These are phyloP conservation scores for Golubevia pallescens DNA, from an alignment of 1,284 basidiomycete genomes.

Conservation along the genomic window DNA sequence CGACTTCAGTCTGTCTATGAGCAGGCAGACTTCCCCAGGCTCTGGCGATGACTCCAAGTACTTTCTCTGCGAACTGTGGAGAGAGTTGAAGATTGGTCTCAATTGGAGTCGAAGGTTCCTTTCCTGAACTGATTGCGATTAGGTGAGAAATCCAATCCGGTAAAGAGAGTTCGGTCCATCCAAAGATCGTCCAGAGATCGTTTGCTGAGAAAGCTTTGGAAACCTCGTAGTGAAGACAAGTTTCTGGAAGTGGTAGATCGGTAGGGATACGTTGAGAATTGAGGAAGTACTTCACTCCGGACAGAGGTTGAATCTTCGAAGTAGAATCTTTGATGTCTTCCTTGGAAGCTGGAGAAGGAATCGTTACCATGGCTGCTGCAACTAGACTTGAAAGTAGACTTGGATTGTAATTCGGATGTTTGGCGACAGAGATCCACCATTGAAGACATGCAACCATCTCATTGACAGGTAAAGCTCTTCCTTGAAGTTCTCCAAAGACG, in stretches of 20 bases:
- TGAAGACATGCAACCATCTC: constrained; percentile 83
- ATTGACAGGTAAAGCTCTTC: constrained; percentile 74
- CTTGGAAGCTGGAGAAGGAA: constrained; percentile 13
- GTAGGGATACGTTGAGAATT: constrained; percentile 77
- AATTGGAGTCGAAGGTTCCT: constrained; percentile 64
- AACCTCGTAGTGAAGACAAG: constrained; percentile 78
- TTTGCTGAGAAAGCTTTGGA: constrained; percentile 68
- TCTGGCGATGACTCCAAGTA: constrained; percentile 75
- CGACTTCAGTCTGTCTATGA: constrained; percentile 71
- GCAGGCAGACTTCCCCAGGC: constrained; percentile 77
- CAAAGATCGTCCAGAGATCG: constrained; percentile 65
- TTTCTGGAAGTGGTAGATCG: constrained; percentile 80
- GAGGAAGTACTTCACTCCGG: constrained; percentile 75
- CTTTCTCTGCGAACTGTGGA: constrained; percentile 80
- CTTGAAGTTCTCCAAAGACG: constrained; percentile 79
- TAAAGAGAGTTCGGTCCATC: constrained; percentile 81
- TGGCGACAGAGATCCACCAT: constrained; percentile 82
- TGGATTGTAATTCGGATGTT: constrained; percentile 55
- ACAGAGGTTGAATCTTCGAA: constrained; percentile 66
- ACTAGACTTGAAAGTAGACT: constrained; percentile 64
- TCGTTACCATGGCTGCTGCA: constrained; percentile 73
- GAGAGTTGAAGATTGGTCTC: constrained; percentile 76
- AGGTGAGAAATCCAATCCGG: constrained; percentile 79
- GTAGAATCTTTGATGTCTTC: not conserved
- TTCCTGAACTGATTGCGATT: constrained; percentile 67